phyloP scores from a whole-genome alignment of 2,329 filamentous ascomycete species.

The Elsinoe perseae region DNA sequence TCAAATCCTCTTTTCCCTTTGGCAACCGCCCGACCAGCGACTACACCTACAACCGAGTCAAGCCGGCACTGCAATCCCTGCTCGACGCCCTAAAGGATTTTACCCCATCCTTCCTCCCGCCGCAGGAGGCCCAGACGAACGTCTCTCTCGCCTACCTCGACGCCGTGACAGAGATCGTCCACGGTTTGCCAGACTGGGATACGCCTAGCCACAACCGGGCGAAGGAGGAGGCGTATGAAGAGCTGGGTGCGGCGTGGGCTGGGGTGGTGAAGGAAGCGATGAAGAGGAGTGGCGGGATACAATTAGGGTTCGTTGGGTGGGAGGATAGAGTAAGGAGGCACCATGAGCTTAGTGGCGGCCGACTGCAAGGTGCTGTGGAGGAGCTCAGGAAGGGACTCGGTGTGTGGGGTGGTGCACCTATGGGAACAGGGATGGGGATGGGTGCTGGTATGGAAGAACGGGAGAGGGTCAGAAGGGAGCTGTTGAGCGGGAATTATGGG shows the following conservation, averaged over 20 bases:
- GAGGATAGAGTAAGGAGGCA: slow-evolving; percentile 81
- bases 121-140: slow-evolving; percentile 75
- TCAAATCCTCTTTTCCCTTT: slow-evolving; percentile 74
- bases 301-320: slow-evolving; percentile 84
- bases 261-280: slow-evolving; percentile 83
- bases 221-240: slow-evolving; percentile 93
- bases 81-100: slow-evolving; percentile 89
- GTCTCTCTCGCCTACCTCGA: slow-evolving; percentile 82
- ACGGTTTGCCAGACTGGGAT: slow-evolving; percentile 85
- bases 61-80: slow-evolving; percentile 68
- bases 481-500: slow-evolving; percentile 13
- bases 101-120: slow-evolving; percentile 89
- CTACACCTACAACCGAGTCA: slow-evolving; percentile 90
- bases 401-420: neutral
- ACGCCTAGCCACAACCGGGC: slow-evolving; percentile 80
- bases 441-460: slow-evolving; percentile 11
- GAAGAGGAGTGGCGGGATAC: slow-evolving; percentile 84
- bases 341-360: slow-evolving; percentile 76
- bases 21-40: slow-evolving; percentile 79
- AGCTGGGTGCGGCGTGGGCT: slow-evolving; percentile 89
- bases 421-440: slow-evolving; percentile 12
- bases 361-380: slow-evolving; percentile 69
- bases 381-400: slow-evolving; percentile 54
- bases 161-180: slow-evolving; percentile 80
- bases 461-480: slow-evolving; percentile 2